Percentiles rank a stretch among this genome's conserved stretches.
Conservation (phyloP, 2,329 filamentous ascomycete genomes). For the Fonsecaea monophora region DNA sequence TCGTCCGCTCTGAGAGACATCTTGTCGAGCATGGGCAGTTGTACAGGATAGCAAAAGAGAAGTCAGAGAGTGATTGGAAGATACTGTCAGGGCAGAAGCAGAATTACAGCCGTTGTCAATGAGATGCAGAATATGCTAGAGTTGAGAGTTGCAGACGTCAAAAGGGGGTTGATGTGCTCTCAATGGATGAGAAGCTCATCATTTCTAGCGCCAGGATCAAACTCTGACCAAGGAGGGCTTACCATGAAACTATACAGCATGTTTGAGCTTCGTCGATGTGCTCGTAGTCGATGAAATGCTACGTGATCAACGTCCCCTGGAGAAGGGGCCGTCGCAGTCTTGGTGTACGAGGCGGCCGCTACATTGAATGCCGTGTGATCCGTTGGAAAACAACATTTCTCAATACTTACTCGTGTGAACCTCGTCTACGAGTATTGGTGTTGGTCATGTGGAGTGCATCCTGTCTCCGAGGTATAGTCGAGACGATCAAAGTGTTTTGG, state of each 20-base stretch:
- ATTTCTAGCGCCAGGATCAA: neutral
- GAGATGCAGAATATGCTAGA: neutral
- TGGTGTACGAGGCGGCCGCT: neutral
- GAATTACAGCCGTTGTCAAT: neutral
- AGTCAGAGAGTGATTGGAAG: too few relatives aligned
- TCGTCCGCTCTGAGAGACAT: constrained; percentile 2
- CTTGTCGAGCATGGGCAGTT: neutral
- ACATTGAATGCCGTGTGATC: neutral
- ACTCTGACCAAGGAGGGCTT: neutral
- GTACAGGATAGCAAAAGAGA: neutral
- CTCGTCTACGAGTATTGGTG: neutral
- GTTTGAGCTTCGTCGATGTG: neutral
- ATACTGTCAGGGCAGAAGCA: neutral
- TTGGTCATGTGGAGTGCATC: neutral
- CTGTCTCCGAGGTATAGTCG: neutral
- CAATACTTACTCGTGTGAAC: neutral
- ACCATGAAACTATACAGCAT: neutral
- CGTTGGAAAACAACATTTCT: neutral
- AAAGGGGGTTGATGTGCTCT: neutral
- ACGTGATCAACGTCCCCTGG: neutral
- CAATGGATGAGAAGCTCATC: neutral
- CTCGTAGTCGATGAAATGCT: neutral
- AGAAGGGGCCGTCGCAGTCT: neutral
- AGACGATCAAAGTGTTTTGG: neutral
- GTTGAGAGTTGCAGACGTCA: neutral